These are phyloP conservation scores for Fraxinus greggii DNA, from an alignment of 305 asterid species.

Conservation along the genomic window DNA sequence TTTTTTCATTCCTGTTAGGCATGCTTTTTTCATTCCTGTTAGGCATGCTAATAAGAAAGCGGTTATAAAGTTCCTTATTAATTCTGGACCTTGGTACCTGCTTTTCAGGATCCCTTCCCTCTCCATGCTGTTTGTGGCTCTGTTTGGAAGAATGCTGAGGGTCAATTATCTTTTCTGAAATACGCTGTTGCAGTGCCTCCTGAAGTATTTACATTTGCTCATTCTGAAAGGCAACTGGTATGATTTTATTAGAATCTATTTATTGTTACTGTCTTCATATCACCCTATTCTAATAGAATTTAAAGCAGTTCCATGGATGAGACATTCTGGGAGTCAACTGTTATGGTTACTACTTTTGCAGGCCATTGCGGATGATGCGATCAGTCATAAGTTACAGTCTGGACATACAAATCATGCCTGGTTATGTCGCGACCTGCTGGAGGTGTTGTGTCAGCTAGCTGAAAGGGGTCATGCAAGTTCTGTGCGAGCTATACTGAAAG, in stretches of 20 bases:
- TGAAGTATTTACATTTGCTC: constrained; percentile 81
- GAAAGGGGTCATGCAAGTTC: constrained; percentile 89
- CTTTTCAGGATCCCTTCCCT: constrained; percentile 82
- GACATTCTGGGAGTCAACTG: not conserved
- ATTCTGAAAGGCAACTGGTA: constrained; percentile 80
- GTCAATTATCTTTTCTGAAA: constrained; percentile 89
- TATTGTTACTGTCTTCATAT: constrained; percentile 16
- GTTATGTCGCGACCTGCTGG: constrained; percentile 79
- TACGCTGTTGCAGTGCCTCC: constrained; percentile 78
- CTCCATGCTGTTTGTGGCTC: constrained; percentile 88
- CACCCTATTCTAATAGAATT: not conserved
- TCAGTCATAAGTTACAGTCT: constrained; percentile 53
- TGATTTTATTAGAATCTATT: constrained; percentile 21
- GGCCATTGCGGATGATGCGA: constrained; percentile 60
- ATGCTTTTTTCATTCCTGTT: constrained; percentile 12
- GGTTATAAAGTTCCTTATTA: not conserved
- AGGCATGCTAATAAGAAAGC: not conserved
- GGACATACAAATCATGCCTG: constrained; percentile 70
- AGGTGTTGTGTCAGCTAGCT: constrained; percentile 81
- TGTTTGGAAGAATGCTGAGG: constrained; percentile 92
- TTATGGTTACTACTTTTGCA: constrained; percentile 33
- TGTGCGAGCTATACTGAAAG: constrained; percentile 73
- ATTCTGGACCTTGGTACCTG: not conserved
- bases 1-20: constrained; percentile 13
- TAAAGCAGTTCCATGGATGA: not conserved